These are phyloP conservation scores for Misopates orontium DNA, from an alignment of 257 asterid species.

Conservation along the genomic window DNA sequence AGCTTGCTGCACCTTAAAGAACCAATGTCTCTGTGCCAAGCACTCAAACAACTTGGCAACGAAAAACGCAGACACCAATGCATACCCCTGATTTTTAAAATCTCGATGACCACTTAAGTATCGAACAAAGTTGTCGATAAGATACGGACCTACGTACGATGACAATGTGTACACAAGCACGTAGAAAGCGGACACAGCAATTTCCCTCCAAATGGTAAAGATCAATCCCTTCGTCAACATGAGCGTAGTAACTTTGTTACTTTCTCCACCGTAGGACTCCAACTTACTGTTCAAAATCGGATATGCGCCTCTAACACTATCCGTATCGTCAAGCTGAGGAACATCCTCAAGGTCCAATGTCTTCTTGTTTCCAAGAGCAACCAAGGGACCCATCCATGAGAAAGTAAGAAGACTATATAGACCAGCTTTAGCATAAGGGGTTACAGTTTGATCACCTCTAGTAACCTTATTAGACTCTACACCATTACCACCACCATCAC, in stretches of 20 bases:
- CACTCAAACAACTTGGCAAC: constrained; percentile 72
- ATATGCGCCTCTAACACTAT: constrained; percentile 58
- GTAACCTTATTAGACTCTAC: constrained; percentile 33
- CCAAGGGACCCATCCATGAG: constrained; percentile 74
- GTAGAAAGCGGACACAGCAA: constrained; percentile 47
- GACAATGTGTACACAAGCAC: constrained; percentile 51
- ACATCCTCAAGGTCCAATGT: constrained; percentile 82
- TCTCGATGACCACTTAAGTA: constrained; percentile 59
- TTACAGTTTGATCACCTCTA: constrained; percentile 64
- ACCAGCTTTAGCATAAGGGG: constrained; percentile 71
- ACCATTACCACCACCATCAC: constrained; percentile 29
- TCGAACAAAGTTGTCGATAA: constrained; percentile 73
- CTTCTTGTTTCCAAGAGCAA: constrained; percentile 65
- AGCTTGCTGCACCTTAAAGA: constrained; percentile 68
- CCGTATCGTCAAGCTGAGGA: constrained; percentile 65
- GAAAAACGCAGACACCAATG: constrained; percentile 56
- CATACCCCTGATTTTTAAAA: constrained; percentile 54
- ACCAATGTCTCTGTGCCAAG: constrained; percentile 73
- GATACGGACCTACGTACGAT: constrained; percentile 74
- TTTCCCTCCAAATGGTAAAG: constrained; percentile 52
- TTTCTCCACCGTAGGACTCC: constrained; percentile 41
- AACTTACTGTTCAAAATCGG: constrained; percentile 53
- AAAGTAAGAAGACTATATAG: constrained; percentile 61
- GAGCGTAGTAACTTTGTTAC: constrained; percentile 47
- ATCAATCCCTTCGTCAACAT: constrained; percentile 74